A percentile compares a stretch with the other conserved stretches of the same genome.
Conservation (phyloP, 2,329 filamentous ascomycete species). For the Verticillium dahliae region DNA sequence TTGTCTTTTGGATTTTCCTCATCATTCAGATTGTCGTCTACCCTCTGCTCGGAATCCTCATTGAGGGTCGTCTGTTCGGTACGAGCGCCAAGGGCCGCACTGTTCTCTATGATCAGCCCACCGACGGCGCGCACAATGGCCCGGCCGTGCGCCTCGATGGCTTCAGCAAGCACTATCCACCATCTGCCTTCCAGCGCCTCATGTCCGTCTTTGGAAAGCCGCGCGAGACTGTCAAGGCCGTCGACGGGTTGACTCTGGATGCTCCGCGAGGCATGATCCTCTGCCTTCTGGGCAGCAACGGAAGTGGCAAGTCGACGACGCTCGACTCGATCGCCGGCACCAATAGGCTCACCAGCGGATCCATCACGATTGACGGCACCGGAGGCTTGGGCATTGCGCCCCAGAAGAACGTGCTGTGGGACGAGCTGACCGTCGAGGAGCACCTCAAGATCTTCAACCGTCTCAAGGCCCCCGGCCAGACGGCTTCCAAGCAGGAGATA, state of each 20-base stretch:
- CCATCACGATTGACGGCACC: conserved; percentile 63
- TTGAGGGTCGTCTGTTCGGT: conserved; percentile 48
- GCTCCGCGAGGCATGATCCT: conserved; percentile 77
- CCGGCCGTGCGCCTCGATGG: conserved; percentile 62
- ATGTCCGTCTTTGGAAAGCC: conserved; percentile 39
- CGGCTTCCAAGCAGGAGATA: conserved; percentile 35
- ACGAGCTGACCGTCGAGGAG: conserved; percentile 63
- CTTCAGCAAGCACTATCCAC: conserved; percentile 74
- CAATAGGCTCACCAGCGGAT: conserved; percentile 45
- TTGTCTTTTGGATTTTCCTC: conserved; percentile 72
- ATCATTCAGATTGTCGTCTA: conserved; percentile 73
- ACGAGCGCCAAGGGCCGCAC: background rate
- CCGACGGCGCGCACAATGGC: conserved; percentile 22
- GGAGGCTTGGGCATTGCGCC: conserved; percentile 68
- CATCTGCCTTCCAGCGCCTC: conserved; percentile 52
- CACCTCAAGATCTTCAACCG: conserved; percentile 65
- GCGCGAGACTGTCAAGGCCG: conserved; percentile 68
- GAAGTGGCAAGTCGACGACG: conserved; percentile 75
- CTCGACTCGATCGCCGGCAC: conserved; percentile 22
- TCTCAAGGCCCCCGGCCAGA: conserved; percentile 49
- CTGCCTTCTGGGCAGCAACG: conserved; percentile 61
- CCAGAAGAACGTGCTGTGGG: conserved; percentile 73
- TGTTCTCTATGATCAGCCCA: background rate
- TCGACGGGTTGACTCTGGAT: conserved; percentile 64
- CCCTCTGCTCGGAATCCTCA: conserved; percentile 64